Evolutionary conservation across 345 rosid genomes (phyloP), one percentile per base, ranked within the genome.

Genomic region (Viola odorata): DNA sequence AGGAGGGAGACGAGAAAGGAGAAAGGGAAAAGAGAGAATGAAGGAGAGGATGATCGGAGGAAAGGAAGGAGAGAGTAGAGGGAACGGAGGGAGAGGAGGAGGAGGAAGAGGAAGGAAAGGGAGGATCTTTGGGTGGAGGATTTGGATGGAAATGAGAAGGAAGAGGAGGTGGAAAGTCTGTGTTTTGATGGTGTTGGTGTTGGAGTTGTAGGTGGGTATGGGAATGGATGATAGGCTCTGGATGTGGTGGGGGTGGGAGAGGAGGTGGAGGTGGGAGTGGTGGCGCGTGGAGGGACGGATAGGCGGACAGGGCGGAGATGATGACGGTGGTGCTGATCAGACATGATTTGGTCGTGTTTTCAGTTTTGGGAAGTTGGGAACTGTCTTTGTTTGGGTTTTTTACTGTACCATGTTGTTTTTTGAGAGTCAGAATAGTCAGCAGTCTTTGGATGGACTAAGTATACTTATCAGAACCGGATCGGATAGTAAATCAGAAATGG

Each of bases 181-280:
- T 80, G 66, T 69, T 87, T 87, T 9, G 95, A 85, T 10, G 94
- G 86, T 0, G 94, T 87, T 13, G 96, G 74, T 7, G 85, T 81
- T 10, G 96, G 98, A 42, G 69, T 71, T 51, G 90, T 75, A 39
- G 78, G 42, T 12, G 73, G 65, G 45, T 65, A 75, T 0, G 78
- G 73, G 71, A 73, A 80, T 12, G 58, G 17, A 7, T 83, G 86
- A 57, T 85, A 81, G 11, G 79, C 41, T 73, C 78, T 69, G 14
- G 69, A 39, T 3, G 67, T 37, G 57, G 48, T 39, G 53, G 54
- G 15, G 95, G 12, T 88, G 37, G 10, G 90, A 78, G 13, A 91
- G 73, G 58, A 95, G 95, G 53, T 82, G 72, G 5, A 91, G 96
- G 50, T 88, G 91, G 69, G 80, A 86, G 51, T 77, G 88, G 42